A percentile compares a stretch with the other conserved stretches of the same genome.
Evolutionary conservation across 352 stramenopile genomes (phyloP).

Genomic region (Pythium apleroticum): DNA sequence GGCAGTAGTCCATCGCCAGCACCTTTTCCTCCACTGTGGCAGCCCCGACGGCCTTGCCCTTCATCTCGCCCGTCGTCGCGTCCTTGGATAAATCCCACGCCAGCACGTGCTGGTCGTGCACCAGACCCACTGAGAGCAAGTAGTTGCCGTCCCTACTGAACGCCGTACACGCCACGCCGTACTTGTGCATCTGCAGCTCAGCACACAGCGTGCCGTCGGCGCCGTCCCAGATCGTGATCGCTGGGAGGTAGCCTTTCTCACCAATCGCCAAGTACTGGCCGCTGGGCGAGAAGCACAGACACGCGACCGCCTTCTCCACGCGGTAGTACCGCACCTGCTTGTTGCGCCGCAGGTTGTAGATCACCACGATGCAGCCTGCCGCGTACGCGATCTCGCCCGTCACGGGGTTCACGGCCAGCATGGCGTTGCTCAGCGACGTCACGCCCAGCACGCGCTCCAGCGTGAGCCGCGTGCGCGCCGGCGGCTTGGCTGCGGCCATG

Average conservation of each 20-base stretch:
- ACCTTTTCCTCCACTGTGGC: constrained; percentile 71
- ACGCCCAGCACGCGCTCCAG: constrained; percentile 81
- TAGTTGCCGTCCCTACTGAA: constrained; percentile 67
- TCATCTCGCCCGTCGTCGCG: constrained; percentile 25
- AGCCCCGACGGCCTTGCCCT: constrained; percentile 39
- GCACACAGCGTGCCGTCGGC: constrained; percentile 73
- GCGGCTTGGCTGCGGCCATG: constrained; percentile 5
- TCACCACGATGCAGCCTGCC: constrained; percentile 87
- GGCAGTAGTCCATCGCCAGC: constrained; percentile 64
- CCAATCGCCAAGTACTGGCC: constrained; percentile 85
- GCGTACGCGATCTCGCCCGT: constrained; percentile 85
- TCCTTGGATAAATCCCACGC: constrained; percentile 59
- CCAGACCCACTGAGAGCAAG: constrained; percentile 71
- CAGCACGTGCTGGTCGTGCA: constrained; percentile 83
- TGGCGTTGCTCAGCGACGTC: constrained; percentile 70
- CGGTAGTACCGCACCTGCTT: constrained; percentile 90
- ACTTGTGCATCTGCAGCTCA: constrained; percentile 82
- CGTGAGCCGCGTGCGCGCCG: constrained; percentile 51
- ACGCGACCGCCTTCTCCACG: constrained; percentile 82
- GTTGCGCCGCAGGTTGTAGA: constrained; percentile 85
- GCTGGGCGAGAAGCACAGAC: constrained; percentile 79
- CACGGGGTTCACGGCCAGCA: constrained; percentile 72
- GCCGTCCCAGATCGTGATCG: constrained; percentile 88
- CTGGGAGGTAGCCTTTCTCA: constrained; percentile 81
- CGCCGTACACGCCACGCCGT: constrained; percentile 76